phyloP scores from a whole-genome alignment of 768 basidiomycete species.

The Trametes punicea region DNA sequence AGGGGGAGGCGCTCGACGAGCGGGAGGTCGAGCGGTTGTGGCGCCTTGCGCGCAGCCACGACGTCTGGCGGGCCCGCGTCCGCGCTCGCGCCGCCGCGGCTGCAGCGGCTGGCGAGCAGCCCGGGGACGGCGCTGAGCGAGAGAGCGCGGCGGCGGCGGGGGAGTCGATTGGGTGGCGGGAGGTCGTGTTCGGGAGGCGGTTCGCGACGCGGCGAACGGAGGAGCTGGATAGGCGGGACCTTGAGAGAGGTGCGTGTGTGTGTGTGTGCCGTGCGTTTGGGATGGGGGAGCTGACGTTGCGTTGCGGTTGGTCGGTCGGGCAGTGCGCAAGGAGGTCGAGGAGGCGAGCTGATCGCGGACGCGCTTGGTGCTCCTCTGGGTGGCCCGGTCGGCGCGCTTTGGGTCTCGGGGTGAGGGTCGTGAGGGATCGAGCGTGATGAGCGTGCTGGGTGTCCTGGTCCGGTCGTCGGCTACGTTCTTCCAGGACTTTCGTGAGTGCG shows the following conservation, averaged over 20 bases:
- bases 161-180: constrained; percentile 26
- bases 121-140: background rate
- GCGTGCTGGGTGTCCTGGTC: no score
- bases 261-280: background rate
- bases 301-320: background rate
- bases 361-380: no score
- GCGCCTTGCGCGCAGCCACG: constrained; percentile 43
- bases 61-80: constrained; percentile 15
- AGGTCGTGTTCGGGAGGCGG: constrained; percentile 29
- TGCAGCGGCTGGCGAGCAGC: background rate
- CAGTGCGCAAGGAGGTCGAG: constrained; percentile 18
- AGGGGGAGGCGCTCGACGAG: constrained; percentile 37
- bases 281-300: background rate
- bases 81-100: constrained; percentile 9
- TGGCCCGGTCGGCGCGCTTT: no score
- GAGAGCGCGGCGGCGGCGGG: background rate
- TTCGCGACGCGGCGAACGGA: constrained; percentile 14
- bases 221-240: constrained; percentile 26
- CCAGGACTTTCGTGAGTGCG: no score
- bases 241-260: constrained; percentile 26
- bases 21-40: constrained; percentile 54
- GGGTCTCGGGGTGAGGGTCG: no score
- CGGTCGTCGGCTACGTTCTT: no score
- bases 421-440: no score
- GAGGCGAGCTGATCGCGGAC: background rate